phyloP scores from a whole-genome alignment of 2,329 filamentous ascomycete genomes.

The Berkeleyomyces rouxiae region DNA sequence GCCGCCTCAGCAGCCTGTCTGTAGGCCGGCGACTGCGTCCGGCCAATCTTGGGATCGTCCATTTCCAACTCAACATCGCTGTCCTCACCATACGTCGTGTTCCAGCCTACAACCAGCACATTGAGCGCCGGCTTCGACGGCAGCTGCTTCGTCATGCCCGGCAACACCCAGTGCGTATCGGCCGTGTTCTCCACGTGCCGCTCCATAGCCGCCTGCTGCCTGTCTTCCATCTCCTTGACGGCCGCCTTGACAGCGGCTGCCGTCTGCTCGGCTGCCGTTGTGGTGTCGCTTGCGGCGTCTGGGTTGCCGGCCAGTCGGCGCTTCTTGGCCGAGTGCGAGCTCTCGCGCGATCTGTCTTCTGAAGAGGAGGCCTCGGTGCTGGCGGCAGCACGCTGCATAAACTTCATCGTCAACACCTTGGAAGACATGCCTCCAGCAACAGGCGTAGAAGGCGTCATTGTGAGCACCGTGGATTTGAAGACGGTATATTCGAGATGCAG shows the following conservation, averaged over 20 bases:
- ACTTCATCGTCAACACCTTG: constrained; percentile 85
- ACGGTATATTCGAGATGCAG: too few relatives aligned
- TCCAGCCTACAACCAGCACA: constrained; percentile 43
- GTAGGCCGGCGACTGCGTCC: constrained; percentile 22
- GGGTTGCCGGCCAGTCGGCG: constrained; percentile 30
- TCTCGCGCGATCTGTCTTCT: constrained; percentile 23
- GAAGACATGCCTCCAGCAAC: constrained; percentile 56
- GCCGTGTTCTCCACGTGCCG: constrained; percentile 44
- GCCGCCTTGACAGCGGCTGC: constrained; percentile 44
- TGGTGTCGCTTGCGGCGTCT: constrained; percentile 20
- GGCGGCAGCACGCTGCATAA: constrained; percentile 72
- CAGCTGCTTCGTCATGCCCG: constrained; percentile 25
- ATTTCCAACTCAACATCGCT: constrained; percentile 19
- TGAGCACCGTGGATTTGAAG: neutral
- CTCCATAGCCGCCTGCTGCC: constrained; percentile 43
- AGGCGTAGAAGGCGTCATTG: constrained; percentile 35
- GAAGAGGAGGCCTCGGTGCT: constrained; percentile 24
- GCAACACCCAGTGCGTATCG: constrained; percentile 63
- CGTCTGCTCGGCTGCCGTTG: constrained; percentile 7
- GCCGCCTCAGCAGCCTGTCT: constrained; percentile 15
- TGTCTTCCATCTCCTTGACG: constrained; percentile 49
- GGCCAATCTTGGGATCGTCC: constrained; percentile 20
- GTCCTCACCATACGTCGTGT: constrained; percentile 29
- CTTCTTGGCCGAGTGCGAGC: constrained; percentile 42
- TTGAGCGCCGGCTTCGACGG: constrained; percentile 27